These are phyloP conservation scores for Cyclanthera cordifolia DNA, from an alignment of 306 rosid genomes.

Conservation along the genomic window DNA sequence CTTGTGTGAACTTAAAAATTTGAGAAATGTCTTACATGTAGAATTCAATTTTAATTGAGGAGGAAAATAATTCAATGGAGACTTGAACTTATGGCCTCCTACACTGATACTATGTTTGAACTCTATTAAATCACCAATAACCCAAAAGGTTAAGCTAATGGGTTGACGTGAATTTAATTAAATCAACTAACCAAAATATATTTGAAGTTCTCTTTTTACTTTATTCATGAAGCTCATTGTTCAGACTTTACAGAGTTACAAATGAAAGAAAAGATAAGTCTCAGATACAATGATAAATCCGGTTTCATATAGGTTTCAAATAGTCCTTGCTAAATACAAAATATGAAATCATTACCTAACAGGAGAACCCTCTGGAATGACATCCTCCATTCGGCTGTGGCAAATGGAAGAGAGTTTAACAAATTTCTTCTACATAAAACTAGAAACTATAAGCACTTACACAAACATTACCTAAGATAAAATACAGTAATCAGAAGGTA, in stretches of 20 bases:
- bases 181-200: no score
- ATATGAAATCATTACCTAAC: conserved; percentile 41
- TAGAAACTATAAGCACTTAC: conserved; percentile 17
- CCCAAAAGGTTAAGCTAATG: no score
- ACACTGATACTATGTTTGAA: no score
- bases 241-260: background rate
- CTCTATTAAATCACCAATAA: no score
- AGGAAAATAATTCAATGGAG: no score
- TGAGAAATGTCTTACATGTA: no score
- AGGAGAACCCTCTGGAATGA: conserved; percentile 36
- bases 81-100: no score
- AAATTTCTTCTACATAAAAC: conserved; percentile 45
- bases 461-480: background rate
- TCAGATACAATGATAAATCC: background rate
- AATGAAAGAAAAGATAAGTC: background rate
- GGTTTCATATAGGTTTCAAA: background rate
- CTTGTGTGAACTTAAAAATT: no score
- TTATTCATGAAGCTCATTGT: background rate
- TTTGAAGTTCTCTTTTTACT: background rate
- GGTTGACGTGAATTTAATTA: no score
- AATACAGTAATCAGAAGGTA: background rate
- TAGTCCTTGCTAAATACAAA: background rate
- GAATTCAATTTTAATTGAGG: no score
- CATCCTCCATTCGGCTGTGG: conserved; percentile 75
- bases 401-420: conserved; percentile 56